phyloP scores from a whole-genome alignment of 305 asterid genomes.

The Plantago coronopus region DNA sequence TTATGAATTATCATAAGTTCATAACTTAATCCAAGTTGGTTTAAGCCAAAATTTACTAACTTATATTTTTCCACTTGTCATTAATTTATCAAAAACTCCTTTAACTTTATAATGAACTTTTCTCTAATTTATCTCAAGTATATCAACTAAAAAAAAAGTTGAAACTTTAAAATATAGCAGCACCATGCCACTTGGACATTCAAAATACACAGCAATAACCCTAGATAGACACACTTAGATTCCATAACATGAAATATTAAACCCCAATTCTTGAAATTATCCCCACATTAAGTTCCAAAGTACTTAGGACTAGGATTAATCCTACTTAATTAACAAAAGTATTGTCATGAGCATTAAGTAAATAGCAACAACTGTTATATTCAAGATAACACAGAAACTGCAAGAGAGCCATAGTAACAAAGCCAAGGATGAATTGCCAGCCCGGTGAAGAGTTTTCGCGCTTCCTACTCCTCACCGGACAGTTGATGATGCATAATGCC shows the following conservation, averaged over 20 bases:
- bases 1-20: no score
- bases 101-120: no score
- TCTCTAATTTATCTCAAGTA: no score
- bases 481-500: constrained; percentile 44
- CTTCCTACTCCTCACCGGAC: constrained; percentile 51
- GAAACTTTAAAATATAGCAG: no score
- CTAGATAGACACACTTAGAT: background rate
- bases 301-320: background rate
- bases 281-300: background rate
- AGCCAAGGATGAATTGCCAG: constrained; percentile 96
- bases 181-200: no score
- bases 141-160: no score
- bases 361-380: background rate
- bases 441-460: constrained; percentile 17
- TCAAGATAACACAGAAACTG: constrained; percentile 13
- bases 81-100: no score
- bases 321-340: constrained; percentile 1
- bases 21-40: no score
- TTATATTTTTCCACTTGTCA: no score
- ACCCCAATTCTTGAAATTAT: background rate
- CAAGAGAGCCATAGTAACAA: constrained; percentile 26
- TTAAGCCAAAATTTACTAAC: no score
- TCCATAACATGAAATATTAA: background rate
- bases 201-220: no score
- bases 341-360: background rate